Evolutionary conservation across 768 basidiomycete species (phyloP), one percentile per base, ranked within the genome.

Genomic region (Xerocomellus amylosporus): DNA sequence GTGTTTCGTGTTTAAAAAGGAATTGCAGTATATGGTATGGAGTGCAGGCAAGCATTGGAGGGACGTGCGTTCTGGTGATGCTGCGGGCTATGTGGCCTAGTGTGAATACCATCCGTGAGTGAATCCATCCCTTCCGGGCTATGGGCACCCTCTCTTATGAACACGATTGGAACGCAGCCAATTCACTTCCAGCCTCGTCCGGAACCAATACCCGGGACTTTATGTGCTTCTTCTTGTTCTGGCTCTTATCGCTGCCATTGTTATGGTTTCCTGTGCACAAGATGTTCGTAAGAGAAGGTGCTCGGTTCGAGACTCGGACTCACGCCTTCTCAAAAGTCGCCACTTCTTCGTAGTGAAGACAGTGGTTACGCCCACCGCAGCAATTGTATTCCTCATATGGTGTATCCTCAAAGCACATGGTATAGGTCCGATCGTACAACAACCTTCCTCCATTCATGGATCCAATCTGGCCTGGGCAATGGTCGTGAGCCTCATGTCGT

Each of bases 181-280:
- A 92, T 75, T 75, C 78, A 54, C 77, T 91, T 62, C 85, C 88
- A n/a, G 78, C 74, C 22, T 85, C 84, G 13, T 83, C 87, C 55
- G 88, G 89, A 41, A 91, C 83, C 31, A 87, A 77, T 51, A 85
- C 86, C n/a, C 79, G 80, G 49, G 83, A 88, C 71, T 88, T 86
- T 60, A 73, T 90, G 74, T 83, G 83, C 60, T 93, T 93, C 81
- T 86, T 93, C 77, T 75, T 93, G 54, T 94, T 92, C 77, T 93
- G 88, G 86, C 72, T 91, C 26, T 77, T 90, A 37, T 87, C 84
- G 31, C 79, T 92, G 30, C 88, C 88, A 9, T 84, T 85, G 17
- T 85, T 91, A 60, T 90, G 86, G 86, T 86, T 90, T 60, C 89
- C 88, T 12, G 83, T 91, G 45, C 88, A 93, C 74, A 79, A 86